A percentile compares a stretch with the other conserved stretches of the same genome.
Conservation (phyloP, 805 yeast genomes). For the Ascoidea rubescens region DNA sequence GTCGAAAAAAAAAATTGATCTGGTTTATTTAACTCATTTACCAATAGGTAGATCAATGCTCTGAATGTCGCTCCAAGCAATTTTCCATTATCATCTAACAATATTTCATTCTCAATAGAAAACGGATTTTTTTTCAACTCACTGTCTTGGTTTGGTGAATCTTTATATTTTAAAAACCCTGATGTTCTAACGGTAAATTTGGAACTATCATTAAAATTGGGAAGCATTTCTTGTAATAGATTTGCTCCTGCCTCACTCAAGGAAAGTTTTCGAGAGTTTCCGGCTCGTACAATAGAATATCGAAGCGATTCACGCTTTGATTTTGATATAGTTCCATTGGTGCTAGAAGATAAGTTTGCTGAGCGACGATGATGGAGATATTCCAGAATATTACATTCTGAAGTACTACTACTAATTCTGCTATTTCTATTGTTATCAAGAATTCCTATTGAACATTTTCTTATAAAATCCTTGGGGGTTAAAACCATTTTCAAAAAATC, state of each 20-base stretch:
- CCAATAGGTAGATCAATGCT: slow-evolving; percentile 49
- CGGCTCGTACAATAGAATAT: slow-evolving; percentile 22
- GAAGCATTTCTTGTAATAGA: slow-evolving; percentile 20
- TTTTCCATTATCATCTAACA: slow-evolving; percentile 35
- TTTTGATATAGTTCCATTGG: background rate
- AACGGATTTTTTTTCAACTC: background rate
- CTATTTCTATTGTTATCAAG: slow-evolving; percentile 20
- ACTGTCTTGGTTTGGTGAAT: background rate
- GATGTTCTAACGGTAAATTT: slow-evolving; percentile 22
- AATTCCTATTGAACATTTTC: slow-evolving; percentile 46
- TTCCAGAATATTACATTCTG: background rate
- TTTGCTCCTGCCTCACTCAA: slow-evolving; percentile 18
- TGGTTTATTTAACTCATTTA: slow-evolving; percentile 50
- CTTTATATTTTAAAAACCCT: slow-evolving; percentile 15
- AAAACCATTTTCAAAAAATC: slow-evolving; percentile 46
- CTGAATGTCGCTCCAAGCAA: slow-evolving; percentile 60
- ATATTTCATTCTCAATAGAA: slow-evolving; percentile 26
- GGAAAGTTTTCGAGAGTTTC: slow-evolving; percentile 11
- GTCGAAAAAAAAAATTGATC: slow-evolving; percentile 58
- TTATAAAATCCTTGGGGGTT: slow-evolving; percentile 45
- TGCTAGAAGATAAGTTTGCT: slow-evolving; percentile 1
- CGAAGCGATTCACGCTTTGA: slow-evolving; percentile 12
- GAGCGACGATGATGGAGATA: background rate
- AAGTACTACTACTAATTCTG: background rate
- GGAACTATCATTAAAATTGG: slow-evolving; percentile 14